phyloP scores from a whole-genome alignment of 306 rosid genomes.

The Prosopis cineraria region DNA sequence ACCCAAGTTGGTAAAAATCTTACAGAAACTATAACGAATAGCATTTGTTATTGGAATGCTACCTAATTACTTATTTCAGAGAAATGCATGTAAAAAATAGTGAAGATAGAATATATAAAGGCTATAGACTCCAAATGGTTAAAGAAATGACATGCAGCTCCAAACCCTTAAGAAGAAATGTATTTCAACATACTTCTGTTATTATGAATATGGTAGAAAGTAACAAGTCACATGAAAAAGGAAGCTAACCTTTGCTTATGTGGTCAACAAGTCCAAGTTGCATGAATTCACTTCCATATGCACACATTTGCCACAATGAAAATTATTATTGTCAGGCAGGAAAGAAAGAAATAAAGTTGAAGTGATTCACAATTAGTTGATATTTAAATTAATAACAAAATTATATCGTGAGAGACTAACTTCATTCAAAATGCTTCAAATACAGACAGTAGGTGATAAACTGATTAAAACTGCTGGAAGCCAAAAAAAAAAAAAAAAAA shows the following conservation, averaged over 20 bases:
- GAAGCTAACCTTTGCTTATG: background rate
- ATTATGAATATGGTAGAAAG: background rate
- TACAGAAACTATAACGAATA: background rate
- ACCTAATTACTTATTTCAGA: constrained; percentile 8
- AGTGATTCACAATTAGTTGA: background rate
- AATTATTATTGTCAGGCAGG: constrained; percentile 31
- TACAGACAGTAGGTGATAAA: background rate
- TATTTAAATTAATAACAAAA: background rate
- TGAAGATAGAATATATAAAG: constrained; percentile 13
- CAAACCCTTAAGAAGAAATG: background rate
- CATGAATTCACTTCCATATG: constrained; percentile 65
- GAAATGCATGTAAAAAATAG: background rate
- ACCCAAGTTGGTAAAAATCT: constrained; percentile 8
- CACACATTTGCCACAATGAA: constrained; percentile 35
- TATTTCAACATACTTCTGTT: background rate
- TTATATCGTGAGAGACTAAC: background rate
- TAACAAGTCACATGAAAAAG: background rate
- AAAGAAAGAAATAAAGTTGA: constrained; percentile 21
- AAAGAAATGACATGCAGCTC: background rate
- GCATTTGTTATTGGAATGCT: background rate
- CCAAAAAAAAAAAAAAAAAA: background rate
- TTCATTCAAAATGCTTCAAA: constrained; percentile 11
- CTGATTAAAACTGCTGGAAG: background rate
- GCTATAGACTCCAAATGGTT: constrained; percentile 7
- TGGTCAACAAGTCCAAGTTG: constrained; percentile 62